A percentile compares a stretch with the other conserved stretches of the same genome.
Evolutionary conservation across 371 early-diverging fungal genomes (phyloP).

Genomic region (Mucor circinelloides): DNA sequence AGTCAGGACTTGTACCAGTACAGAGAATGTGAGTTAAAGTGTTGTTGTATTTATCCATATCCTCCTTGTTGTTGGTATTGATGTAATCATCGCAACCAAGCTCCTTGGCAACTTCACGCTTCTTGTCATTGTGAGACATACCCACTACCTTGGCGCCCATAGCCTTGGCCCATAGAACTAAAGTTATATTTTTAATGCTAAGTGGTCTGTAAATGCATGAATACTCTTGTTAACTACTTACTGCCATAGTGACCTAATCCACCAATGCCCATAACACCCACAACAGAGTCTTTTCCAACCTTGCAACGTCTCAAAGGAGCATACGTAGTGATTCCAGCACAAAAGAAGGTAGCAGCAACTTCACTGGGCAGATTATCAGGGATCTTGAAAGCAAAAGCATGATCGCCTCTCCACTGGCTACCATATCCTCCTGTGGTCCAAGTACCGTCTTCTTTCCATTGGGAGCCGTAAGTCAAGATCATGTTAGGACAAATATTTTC

Average conservation of each 20-base stretch:
- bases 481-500: constrained; percentile 29
- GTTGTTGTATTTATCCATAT: constrained; percentile 48
- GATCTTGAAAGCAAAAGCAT: constrained; percentile 55
- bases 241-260: constrained; percentile 73
- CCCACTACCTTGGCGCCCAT: constrained; percentile 67
- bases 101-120: constrained; percentile 36
- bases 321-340: constrained; percentile 65
- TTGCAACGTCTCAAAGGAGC: constrained; percentile 55
- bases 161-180: constrained; percentile 54
- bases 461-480: constrained; percentile 31
- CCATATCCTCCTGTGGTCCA: constrained; percentile 69
- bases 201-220: too few relatives aligned
- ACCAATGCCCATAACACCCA: constrained; percentile 65
- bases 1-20: constrained; percentile 29
- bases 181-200: too few relatives aligned
- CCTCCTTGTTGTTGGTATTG: constrained; percentile 34
- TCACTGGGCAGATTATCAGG: constrained; percentile 52
- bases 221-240: too few relatives aligned
- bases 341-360: constrained; percentile 55
- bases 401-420: constrained; percentile 54
- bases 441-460: constrained; percentile 56
- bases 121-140: constrained; percentile 30
- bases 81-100: constrained; percentile 46
- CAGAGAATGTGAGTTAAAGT: constrained; percentile 37
- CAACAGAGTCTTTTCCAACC: constrained; percentile 47